These are phyloP conservation scores for Trichoderma reesei DNA, from an alignment of 495 filamentous ascomycete genomes.

Conservation along the genomic window DNA sequence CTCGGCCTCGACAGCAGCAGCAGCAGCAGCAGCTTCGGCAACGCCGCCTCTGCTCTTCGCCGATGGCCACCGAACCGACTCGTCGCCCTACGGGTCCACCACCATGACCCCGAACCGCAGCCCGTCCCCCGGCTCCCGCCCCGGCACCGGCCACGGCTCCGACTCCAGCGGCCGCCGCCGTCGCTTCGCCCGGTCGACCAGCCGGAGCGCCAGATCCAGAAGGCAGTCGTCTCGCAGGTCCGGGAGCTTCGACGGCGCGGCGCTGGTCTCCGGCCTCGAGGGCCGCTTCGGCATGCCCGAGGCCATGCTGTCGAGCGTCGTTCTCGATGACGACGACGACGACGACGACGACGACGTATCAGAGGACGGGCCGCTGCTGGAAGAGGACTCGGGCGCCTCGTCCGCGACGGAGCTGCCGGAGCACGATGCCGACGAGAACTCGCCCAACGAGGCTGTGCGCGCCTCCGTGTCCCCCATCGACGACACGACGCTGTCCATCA, in stretches of 20 bases:
- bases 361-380: conserved; percentile 19
- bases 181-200: background rate
- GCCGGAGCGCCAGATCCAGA: conserved; percentile 1
- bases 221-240: conserved; percentile 21
- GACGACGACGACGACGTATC: conserved; percentile 18
- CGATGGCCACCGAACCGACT: conserved; percentile 1
- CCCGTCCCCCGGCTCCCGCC: background rate
- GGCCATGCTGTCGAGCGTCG: conserved; percentile 26
- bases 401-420: conserved; percentile 23
- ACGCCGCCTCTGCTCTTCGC: background rate
- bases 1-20: conserved; percentile 4
- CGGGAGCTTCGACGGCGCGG: conserved; percentile 31
- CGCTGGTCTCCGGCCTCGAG: conserved; percentile 32
- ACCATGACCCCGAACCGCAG: conserved; percentile 3
- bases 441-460: conserved; percentile 62
- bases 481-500: conserved; percentile 64
- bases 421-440: conserved; percentile 50
- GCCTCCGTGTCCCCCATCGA: conserved; percentile 68
- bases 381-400: conserved; percentile 16
- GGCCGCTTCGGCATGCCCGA: conserved; percentile 38
- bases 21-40: conserved; percentile 6
- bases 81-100: background rate
- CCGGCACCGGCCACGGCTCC: conserved; percentile 10
- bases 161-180: conserved; percentile 10
- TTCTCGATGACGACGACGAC: conserved; percentile 19